These are phyloP conservation scores for Sporothrix humicola DNA, from an alignment of 2,329 filamentous ascomycete species.

Conservation along the genomic window DNA sequence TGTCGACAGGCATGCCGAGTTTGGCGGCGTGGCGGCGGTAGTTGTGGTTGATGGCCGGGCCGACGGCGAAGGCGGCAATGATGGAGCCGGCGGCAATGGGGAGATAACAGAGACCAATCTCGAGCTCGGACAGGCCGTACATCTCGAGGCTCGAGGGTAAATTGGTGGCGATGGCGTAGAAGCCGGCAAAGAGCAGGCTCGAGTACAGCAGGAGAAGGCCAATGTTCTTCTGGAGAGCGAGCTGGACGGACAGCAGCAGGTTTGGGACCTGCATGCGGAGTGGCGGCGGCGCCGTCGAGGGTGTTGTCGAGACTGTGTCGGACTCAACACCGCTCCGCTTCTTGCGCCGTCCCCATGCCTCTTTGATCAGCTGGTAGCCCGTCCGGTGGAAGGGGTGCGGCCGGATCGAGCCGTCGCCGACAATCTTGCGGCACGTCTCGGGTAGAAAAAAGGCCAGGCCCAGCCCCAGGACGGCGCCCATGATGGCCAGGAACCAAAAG, in stretches of 20 bases:
- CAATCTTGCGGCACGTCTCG: conserved; percentile 56
- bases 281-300: conserved; percentile 24
- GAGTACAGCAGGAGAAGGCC: conserved; percentile 53
- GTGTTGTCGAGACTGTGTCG: not conserved
- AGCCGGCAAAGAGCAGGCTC: conserved; percentile 56
- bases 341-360: conserved; percentile 6
- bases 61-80: conserved; percentile 53
- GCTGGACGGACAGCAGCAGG: conserved; percentile 81
- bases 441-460: conserved; percentile 58
- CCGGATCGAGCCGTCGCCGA: conserved; percentile 58
- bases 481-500: conserved; percentile 67
- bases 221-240: conserved; percentile 83
- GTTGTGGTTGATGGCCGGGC: conserved; percentile 69
- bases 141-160: conserved; percentile 51
- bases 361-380: conserved; percentile 33
- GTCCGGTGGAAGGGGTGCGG: conserved; percentile 37
- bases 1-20: conserved; percentile 59
- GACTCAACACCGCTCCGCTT: not conserved
- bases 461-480: conserved; percentile 49
- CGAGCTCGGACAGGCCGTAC: conserved; percentile 64
- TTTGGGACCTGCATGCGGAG: conserved; percentile 53
- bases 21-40: conserved; percentile 65
- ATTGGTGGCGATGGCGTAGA: conserved; percentile 55
- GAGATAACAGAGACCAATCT: conserved; percentile 60
- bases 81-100: conserved; percentile 59